A percentile compares a stretch with the other conserved stretches of the same genome.
These are phyloP conservation scores for Magnaporthiopsis rhizophila DNA, from an alignment of 2,329 filamentous ascomycete genomes.

Conservation along the genomic window DNA sequence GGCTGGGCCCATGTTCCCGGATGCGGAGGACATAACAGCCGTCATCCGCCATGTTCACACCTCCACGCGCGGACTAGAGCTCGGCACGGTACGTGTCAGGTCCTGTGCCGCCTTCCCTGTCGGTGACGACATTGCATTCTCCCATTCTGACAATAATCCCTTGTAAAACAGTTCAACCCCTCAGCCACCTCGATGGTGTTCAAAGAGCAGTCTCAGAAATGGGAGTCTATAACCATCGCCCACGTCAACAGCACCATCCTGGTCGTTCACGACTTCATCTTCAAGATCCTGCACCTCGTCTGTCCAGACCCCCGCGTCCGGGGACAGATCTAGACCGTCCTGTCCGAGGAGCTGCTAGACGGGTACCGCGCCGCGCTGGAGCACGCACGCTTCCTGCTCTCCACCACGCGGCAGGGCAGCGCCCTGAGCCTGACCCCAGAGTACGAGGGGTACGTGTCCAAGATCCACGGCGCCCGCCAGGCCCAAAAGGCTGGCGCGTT, in stretches of 20 bases:
- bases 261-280: constrained; percentile 43
- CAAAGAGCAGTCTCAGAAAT: constrained; percentile 44
- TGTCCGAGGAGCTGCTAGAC: constrained; percentile 31
- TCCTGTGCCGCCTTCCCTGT: too few species aligned
- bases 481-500: too few species aligned
- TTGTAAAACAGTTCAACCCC: constrained; percentile 15
- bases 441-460: constrained; percentile 24
- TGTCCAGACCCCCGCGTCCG: constrained; percentile 35
- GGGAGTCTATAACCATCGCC: constrained; percentile 35
- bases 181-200: constrained; percentile 35
- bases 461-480: background rate
- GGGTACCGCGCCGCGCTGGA: constrained; percentile 39
- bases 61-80: background rate
- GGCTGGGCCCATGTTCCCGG: too few species aligned
- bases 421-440: constrained; percentile 43
- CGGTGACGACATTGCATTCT: too few species aligned
- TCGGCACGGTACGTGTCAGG: constrained; percentile 14
- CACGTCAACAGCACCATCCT: constrained; percentile 43
- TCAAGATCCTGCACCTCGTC: constrained; percentile 27
- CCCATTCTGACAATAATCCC: background rate
- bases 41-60: background rate
- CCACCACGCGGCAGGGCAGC: constrained; percentile 36
- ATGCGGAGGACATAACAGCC: too few species aligned
- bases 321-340: constrained; percentile 29
- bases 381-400: constrained; percentile 41